These are phyloP conservation scores for Calonectria fujianensis DNA, from an alignment of 2,329 filamentous ascomycete species.

Conservation along the genomic window DNA sequence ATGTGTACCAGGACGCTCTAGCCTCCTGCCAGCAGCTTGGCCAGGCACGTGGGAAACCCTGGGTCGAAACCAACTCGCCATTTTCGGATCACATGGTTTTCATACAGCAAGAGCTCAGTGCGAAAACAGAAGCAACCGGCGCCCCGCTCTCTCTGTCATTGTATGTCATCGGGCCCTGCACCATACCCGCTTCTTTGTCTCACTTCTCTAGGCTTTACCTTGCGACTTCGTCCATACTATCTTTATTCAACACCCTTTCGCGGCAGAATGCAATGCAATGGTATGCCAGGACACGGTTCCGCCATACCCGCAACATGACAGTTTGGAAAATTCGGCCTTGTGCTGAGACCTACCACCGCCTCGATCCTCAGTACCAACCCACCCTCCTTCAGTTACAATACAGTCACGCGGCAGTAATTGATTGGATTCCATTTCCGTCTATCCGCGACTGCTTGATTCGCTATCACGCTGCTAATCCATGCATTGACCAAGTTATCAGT, in stretches of 20 bases:
- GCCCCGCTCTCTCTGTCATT: not conserved
- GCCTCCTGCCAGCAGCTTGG: not conserved
- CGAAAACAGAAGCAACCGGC: too few relatives aligned
- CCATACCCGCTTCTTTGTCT: not conserved
- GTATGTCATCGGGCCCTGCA: not conserved
- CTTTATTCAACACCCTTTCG: not conserved
- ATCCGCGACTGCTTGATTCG: not conserved
- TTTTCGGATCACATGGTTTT: not conserved
- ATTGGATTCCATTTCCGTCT: not conserved
- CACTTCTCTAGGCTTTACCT: not conserved
- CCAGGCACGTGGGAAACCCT: not conserved
- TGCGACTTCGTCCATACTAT: not conserved
- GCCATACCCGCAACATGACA: not conserved
- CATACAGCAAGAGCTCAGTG: not conserved
- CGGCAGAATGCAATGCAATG: not conserved
- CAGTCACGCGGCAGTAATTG: not conserved
- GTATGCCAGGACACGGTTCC: not conserved
- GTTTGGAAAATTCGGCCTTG: not conserved
- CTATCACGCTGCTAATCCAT: not conserved
- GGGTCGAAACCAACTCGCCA: not conserved
- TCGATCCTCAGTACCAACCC: not conserved
- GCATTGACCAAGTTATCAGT: not conserved
- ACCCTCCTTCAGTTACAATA: not conserved
- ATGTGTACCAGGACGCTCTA: not conserved
- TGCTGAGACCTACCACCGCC: not conserved